Evolutionary conservation across 371 early-diverging fungal species (phyloP).

Genomic region (Mortierella sp.): DNA sequence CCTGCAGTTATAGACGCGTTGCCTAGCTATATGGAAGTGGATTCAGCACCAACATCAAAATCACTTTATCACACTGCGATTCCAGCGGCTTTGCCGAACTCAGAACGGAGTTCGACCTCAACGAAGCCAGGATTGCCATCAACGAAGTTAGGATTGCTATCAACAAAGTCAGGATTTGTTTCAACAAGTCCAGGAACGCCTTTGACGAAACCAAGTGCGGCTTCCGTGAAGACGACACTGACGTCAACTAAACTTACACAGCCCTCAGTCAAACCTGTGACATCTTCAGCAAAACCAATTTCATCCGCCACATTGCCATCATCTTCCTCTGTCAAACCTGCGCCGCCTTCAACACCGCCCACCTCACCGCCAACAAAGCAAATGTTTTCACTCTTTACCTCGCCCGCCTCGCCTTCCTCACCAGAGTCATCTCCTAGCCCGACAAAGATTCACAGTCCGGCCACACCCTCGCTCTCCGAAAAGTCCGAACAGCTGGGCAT

Average conservation of each 20-base stretch:
- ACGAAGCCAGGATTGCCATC: not conserved
- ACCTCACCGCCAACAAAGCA: not conserved
- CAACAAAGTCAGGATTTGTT: not conserved
- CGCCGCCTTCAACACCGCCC: not conserved
- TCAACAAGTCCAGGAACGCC: not conserved
- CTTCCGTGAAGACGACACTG: not conserved
- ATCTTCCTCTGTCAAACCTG: not conserved
- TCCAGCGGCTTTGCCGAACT: not conserved
- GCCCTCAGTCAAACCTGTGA: not conserved
- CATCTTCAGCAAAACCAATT: not conserved
- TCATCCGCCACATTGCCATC: not conserved
- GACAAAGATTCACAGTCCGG: not conserved
- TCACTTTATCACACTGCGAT: not conserved
- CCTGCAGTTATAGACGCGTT: not conserved
- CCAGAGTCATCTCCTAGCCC: not conserved
- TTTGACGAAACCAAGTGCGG: not conserved
- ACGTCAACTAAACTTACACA: not conserved
- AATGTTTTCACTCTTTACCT: not conserved
- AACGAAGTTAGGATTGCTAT: not conserved
- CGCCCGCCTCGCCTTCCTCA: not conserved
- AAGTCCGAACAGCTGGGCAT: constrained; percentile 28
- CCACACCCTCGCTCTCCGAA: constrained; percentile 6
- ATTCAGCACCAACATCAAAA: not conserved
- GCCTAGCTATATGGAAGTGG: not conserved
- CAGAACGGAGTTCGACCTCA: not conserved